Evolutionary conservation across 1,284 basidiomycete genomes (phyloP), one percentile per base, ranked within the genome.

Genomic region (Cryptococcus neoformans): DNA sequence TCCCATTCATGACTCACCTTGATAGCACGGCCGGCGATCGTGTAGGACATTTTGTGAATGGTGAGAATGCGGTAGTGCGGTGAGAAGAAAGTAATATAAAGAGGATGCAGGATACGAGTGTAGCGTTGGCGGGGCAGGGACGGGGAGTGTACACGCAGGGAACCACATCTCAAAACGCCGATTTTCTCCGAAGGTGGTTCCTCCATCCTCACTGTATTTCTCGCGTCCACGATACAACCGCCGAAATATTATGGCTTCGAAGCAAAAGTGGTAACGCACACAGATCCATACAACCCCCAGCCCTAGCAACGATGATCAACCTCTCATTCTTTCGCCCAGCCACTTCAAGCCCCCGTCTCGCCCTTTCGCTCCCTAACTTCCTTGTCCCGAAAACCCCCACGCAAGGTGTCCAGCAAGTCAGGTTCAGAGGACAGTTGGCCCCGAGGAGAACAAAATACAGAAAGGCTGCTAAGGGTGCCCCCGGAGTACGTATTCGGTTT

Each of bases 391-490:
- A 28, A 28, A 28, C 28, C 28, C 28, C 28, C 1, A 28, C 28
- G 28, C 28, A 28, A 17, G 38, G 40, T 28, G 41, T 55, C 2
- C 56, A 62, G 12, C 77, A 78, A 48, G 73, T 78, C 28, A 72
- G 81, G 35, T 75, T 72, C 64, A 79, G 81, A 12, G 78, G 80
- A 39, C 84, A 90, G 66, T 84, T 97, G 10, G 91, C 91, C 0
- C 93, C 93, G 3, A 83, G 86, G 50, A 81, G 86, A 55, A 86
- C 90, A 54, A 88, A 90, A 73, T 88, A 89, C 74, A 81, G 88
- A 67, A 92, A 90, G 75, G 83, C 89, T 38, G 90, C 93, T 78
- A 96, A 96, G 76, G 59, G 59, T 17, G 85, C 76, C 37, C 59
- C 62, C 17, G 59, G 54, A 14, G 60, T 59, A 51, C 44, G 56